Percentiles rank a stretch among this genome's conserved stretches.
Conservation (phyloP, 192 early-diverging fungal species). For the Gaertneriomyces semiglobifer region DNA sequence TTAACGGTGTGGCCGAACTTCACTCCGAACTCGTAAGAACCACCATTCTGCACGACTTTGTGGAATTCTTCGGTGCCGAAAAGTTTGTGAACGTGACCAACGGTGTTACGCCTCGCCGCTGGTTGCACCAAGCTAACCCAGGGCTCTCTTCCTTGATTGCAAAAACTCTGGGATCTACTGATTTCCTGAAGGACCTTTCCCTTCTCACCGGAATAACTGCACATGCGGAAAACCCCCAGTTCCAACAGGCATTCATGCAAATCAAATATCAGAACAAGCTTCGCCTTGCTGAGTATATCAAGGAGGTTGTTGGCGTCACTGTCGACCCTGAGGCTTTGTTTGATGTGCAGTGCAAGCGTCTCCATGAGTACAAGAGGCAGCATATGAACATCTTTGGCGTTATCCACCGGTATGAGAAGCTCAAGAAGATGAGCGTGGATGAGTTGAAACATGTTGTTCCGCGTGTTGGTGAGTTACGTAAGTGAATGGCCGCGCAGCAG, state of each 20-base stretch:
- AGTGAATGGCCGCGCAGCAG: background rate
- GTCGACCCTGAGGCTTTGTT: conserved; percentile 88
- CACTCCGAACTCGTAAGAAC: conserved; percentile 50
- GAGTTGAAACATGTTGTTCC: conserved; percentile 68
- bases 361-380: conserved; percentile 99
- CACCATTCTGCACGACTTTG: conserved; percentile 85
- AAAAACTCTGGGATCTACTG: conserved; percentile 65
- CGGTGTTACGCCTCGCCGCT: conserved; percentile 90
- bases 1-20: conserved; percentile 90
- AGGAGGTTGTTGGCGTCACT: conserved; percentile 59
- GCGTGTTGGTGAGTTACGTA: conserved; percentile 55
- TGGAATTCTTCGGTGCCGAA: conserved; percentile 75
- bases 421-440: conserved; percentile 74
- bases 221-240: conserved; percentile 60
- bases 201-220: conserved; percentile 63
- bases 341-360: conserved; percentile 93
- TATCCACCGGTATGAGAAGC: conserved; percentile 85
- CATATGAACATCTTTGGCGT: conserved; percentile 97
- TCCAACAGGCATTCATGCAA: conserved; percentile 82
- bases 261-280: conserved; percentile 90
- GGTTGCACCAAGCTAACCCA: conserved; percentile 97
- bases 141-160: conserved; percentile 77
- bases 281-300: conserved; percentile 82
- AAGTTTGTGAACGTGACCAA: conserved; percentile 98
- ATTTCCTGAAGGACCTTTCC: conserved; percentile 70